Evolutionary conservation across 768 basidiomycete genomes (phyloP).

Genomic region (Brasilioporus rufonigricans): DNA sequence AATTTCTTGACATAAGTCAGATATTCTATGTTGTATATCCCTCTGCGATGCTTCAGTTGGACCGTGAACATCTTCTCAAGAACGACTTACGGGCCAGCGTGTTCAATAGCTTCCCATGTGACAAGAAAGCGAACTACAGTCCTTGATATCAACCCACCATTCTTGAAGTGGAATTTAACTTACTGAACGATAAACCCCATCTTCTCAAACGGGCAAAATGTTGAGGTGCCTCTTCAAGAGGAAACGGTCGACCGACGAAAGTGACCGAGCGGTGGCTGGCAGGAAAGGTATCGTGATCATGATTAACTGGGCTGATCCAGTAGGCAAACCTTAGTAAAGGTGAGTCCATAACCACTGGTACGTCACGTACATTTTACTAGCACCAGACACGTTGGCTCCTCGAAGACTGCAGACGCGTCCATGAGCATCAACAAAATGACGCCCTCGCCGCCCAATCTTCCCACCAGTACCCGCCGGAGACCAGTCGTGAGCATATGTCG

Average conservation of each 20-base stretch:
- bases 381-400: constrained; percentile 85
- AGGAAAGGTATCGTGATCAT: constrained; percentile 68
- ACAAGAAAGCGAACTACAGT: constrained; percentile 81
- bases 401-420: constrained; percentile 79
- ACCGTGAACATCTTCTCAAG: neutral
- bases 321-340: neutral
- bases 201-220: constrained; percentile 76
- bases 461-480: constrained; percentile 54
- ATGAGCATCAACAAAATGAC: constrained; percentile 79
- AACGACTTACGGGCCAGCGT: constrained; percentile 78
- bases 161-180: constrained; percentile 25
- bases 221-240: constrained; percentile 82
- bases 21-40: constrained; percentile 82
- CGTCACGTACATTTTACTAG: constrained; percentile 67
- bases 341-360: constrained; percentile 20
- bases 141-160: neutral
- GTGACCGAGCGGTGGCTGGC: constrained; percentile 61
- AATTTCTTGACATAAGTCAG: constrained; percentile 73
- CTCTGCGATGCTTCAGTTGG: constrained; percentile 42
- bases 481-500: constrained; percentile 76
- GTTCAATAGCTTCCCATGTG: constrained; percentile 97
- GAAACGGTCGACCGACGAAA: constrained; percentile 91
- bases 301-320: constrained; percentile 59
- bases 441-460: constrained; percentile 56
- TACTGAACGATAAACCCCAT: constrained; percentile 89